phyloP scores from a whole-genome alignment of 257 asterid genomes.

The Solanum tarapatanum region DNA sequence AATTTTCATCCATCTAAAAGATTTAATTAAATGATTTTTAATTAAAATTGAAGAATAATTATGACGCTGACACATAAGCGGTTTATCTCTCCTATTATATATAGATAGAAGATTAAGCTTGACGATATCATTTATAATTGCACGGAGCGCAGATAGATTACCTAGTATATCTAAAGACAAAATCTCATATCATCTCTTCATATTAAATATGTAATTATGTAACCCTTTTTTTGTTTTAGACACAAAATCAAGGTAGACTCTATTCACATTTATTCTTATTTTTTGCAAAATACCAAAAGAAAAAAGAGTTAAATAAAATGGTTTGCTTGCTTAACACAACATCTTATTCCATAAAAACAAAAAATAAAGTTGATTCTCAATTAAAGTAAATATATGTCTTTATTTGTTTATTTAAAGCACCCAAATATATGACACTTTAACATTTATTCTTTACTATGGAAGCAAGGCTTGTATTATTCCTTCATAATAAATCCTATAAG shows the following conservation, averaged over 20 bases:
- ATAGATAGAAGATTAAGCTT: no score
- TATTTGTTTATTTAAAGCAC: not conserved
- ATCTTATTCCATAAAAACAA: not conserved
- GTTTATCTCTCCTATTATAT: no score
- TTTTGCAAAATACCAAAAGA: not conserved
- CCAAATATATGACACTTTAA: not conserved
- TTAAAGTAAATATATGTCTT: not conserved
- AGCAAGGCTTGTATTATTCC: not conserved
- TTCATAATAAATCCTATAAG: not conserved
- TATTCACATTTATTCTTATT: not conserved
- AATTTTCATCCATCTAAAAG: no score
- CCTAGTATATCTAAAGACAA: no score
- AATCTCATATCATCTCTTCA: no score
- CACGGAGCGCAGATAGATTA: accelerated
- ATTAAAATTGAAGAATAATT: no score
- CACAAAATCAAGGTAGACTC: not conserved
- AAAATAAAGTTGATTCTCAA: not conserved
- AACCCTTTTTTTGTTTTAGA: not conserved
- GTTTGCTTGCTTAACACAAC: not conserved
- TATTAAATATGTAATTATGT: no score
- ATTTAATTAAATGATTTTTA: no score
- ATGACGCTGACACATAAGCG: no score
- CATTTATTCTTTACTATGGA: not conserved
- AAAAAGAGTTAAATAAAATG: not conserved
- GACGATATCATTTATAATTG: no score